A percentile compares a stretch with the other conserved stretches of the same genome.
Conservation (phyloP, 75 land plant genomes). For the Selaginella tamariscina region DNA sequence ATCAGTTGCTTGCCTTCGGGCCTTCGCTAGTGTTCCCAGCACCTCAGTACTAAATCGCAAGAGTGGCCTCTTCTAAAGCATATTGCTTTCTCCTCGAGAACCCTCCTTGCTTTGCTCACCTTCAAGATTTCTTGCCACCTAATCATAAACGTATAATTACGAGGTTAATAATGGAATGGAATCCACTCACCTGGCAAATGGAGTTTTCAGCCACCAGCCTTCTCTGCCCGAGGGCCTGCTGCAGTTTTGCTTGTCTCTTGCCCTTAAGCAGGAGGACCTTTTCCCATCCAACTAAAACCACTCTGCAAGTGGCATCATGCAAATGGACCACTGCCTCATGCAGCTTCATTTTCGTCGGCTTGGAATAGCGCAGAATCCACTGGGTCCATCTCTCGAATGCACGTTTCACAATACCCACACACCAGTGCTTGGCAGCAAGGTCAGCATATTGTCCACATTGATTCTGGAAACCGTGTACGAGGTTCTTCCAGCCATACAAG, state of each 20-base stretch:
- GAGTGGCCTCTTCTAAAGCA: background rate
- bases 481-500: background rate
- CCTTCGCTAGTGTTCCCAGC: background rate
- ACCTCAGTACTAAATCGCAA: background rate
- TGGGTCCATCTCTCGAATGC: background rate
- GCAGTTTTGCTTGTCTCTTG: background rate
- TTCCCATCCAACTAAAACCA: background rate
- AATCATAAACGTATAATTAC: no score
- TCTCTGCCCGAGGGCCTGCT: background rate
- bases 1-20: background rate
- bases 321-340: background rate
- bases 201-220: background rate
- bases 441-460: background rate
- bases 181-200: background rate
- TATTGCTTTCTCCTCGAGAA: background rate
- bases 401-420: background rate
- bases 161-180: background rate
- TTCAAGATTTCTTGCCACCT: background rate
- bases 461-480: background rate
- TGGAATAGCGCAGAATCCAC: background rate
- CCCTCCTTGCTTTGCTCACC: background rate
- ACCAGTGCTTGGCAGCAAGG: background rate
- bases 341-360: background rate
- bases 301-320: background rate
- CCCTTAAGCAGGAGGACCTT: background rate